These are phyloP conservation scores for Microcos paniculata DNA, from an alignment of 345 rosid species.

Conservation along the genomic window DNA sequence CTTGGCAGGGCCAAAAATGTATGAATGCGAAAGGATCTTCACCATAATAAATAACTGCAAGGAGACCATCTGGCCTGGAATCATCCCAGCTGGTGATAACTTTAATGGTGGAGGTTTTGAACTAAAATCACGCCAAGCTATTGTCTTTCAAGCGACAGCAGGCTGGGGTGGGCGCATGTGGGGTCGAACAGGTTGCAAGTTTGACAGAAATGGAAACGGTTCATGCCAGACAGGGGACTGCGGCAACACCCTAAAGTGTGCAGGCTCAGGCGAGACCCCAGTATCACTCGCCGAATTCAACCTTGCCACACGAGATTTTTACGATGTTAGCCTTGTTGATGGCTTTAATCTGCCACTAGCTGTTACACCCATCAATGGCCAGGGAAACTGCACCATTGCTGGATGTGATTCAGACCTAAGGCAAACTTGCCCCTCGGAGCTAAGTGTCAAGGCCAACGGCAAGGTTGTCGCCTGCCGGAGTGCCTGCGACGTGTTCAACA, in stretches of 20 bases:
- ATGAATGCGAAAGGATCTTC: conserved; percentile 52
- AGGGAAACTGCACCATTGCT: conserved; percentile 60
- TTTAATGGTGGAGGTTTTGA: conserved; percentile 57
- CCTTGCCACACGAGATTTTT: conserved; percentile 44
- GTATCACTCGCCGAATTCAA: conserved; percentile 88
- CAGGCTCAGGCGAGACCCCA: conserved; percentile 61
- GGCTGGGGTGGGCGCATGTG: conserved; percentile 90
- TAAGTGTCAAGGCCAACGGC: conserved; percentile 53
- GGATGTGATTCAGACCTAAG: conserved; percentile 72
- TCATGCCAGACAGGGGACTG: conserved; percentile 76
- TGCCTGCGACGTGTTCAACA: conserved; percentile 87
- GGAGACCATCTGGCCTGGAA: conserved; percentile 78
- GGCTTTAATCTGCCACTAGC: conserved; percentile 74
- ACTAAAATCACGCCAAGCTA: conserved; percentile 58
- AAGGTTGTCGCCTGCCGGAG: conserved; percentile 71
- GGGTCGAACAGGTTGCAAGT: conserved; percentile 80
- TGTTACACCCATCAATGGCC: conserved; percentile 61
- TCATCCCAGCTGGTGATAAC: conserved; percentile 56
- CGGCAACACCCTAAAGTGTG: conserved; percentile 56
- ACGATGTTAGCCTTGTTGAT: conserved; percentile 95
- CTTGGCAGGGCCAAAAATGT: conserved; percentile 38
- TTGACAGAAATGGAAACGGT: conserved; percentile 60
- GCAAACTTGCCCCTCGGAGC: conserved; percentile 54
- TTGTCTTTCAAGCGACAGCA: conserved; percentile 49
- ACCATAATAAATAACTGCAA: conserved; percentile 68